Evolutionary conservation across 2,329 filamentous ascomycete genomes (phyloP).

Genomic region (Teratosphaeriaceae sp.): DNA sequence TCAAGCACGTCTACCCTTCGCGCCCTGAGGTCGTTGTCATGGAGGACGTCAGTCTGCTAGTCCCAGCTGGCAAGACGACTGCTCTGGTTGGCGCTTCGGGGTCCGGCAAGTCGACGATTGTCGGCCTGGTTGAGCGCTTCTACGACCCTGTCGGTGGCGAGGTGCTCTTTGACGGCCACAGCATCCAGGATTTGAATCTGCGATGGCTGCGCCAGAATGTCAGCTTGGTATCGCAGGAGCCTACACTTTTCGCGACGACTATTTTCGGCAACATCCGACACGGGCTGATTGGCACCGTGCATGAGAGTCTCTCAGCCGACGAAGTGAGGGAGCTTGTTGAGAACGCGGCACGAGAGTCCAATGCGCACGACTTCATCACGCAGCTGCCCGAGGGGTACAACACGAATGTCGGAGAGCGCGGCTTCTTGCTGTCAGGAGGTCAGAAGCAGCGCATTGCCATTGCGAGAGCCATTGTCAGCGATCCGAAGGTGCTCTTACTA

Average conservation of each 20-base stretch:
- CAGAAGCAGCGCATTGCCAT: conserved; percentile 91
- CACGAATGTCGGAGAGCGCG: conserved; percentile 91
- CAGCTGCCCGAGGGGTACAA: conserved; percentile 81
- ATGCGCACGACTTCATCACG: conserved; percentile 87
- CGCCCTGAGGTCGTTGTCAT: conserved; percentile 86
- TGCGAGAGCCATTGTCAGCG: conserved; percentile 79
- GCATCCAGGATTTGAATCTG: conserved; percentile 75
- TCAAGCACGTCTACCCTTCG: conserved; percentile 93
- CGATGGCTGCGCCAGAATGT: conserved; percentile 90
- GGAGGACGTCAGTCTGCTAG: conserved; percentile 68
- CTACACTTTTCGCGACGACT: conserved; percentile 79
- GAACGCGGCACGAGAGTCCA: conserved; percentile 80
- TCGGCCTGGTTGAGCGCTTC: conserved; percentile 88
- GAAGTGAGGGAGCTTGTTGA: conserved; percentile 65
- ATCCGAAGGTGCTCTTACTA: conserved; percentile 85
- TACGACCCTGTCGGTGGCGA: conserved; percentile 80
- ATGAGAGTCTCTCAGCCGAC: conserved; percentile 62
- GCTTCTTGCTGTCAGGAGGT: conserved; percentile 85
- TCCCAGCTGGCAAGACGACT: conserved; percentile 86
- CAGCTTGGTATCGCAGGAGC: conserved; percentile 87
- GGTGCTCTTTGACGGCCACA: conserved; percentile 74
- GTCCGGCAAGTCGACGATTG: conserved; percentile 89
- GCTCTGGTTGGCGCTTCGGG: conserved; percentile 91
- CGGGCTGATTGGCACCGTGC: conserved; percentile 77
- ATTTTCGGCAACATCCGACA: conserved; percentile 89